Conservation (phyloP, 192 early-diverging fungal genomes). For the Irineochytrium annulatum region DNA sequence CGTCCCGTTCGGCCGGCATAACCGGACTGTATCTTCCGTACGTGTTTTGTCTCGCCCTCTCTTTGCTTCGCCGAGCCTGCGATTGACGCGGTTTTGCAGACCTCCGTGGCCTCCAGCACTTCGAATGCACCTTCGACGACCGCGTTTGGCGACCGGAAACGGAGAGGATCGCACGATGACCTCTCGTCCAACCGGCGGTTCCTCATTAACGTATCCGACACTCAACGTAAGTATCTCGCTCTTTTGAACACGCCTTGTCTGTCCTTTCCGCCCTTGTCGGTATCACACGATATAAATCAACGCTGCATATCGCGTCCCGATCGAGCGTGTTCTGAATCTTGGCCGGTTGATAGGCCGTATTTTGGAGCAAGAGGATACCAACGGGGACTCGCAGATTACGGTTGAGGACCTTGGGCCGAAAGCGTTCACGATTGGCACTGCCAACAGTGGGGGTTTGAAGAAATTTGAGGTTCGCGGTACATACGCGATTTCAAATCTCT, state of each 20-base stretch:
- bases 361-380: conserved; percentile 90
- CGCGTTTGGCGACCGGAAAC: conserved; percentile 12
- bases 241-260: no score
- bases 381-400: conserved; percentile 93
- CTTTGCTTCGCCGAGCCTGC: not conserved
- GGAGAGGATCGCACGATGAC: conserved; percentile 47
- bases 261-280: not conserved
- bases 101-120: not conserved
- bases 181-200: conserved; percentile 52
- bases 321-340: not conserved
- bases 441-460: conserved; percentile 77
- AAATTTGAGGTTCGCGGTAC: conserved; percentile 91
- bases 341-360: conserved; percentile 38
- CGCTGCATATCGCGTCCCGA: not conserved
- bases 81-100: not conserved
- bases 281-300: not conserved
- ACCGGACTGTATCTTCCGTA: not conserved
- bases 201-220: conserved; percentile 80
- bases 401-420: conserved; percentile 90
- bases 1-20: not conserved
- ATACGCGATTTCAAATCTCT: conserved; percentile 89
- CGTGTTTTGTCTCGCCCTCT: no score
- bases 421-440: conserved; percentile 77
- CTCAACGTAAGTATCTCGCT: conserved; percentile 52
- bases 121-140: not conserved